Evolutionary conservation across 257 asterid genomes (phyloP).

Genomic region (Orobanche coerulescens): DNA sequence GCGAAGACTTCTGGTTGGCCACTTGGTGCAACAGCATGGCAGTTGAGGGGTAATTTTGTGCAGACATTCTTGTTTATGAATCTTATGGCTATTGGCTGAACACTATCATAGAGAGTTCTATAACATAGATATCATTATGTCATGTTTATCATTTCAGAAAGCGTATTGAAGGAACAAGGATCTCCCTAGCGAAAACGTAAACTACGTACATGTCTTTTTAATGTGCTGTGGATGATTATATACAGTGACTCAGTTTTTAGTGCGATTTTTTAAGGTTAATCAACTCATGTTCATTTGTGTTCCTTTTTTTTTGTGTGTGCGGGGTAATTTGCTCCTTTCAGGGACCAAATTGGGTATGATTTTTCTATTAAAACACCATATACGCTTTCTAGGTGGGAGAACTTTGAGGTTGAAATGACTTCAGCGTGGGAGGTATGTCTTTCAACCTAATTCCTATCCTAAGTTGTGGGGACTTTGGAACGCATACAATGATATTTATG

Average conservation of each 20-base stretch:
- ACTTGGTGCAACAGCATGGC: slow-evolving; percentile 80
- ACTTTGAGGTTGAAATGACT: slow-evolving; percentile 80
- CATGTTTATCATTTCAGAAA: slow-evolving; percentile 52
- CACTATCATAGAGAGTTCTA: background rate
- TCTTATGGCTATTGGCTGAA: slow-evolving; percentile 11
- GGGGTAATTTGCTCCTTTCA: slow-evolving; percentile 29
- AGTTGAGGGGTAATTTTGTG: slow-evolving; percentile 64
- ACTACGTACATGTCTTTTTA: slow-evolving; percentile 15
- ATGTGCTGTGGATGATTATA: slow-evolving; percentile 6
- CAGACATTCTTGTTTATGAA: slow-evolving; percentile 11
- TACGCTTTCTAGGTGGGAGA: slow-evolving; percentile 87
- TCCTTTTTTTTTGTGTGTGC: background rate
- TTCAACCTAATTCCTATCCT: slow-evolving; percentile 9
- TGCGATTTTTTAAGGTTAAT: slow-evolving; percentile 18
- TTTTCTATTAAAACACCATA: slow-evolving; percentile 71
- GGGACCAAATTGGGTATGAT: slow-evolving; percentile 77
- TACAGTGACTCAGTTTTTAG: slow-evolving; percentile 1
- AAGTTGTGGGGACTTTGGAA: background rate
- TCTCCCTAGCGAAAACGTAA: slow-evolving; percentile 61
- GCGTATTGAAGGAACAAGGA: slow-evolving; percentile 93
- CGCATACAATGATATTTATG: background rate
- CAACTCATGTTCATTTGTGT: slow-evolving; percentile 2
- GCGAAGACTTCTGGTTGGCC: slow-evolving; percentile 92
- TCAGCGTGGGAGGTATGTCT: slow-evolving; percentile 89
- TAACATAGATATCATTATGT: slow-evolving; percentile 15